Evolutionary conservation across 2,329 filamentous ascomycete genomes (phyloP).

Genomic region (Hymenoscyphus occultus): DNA sequence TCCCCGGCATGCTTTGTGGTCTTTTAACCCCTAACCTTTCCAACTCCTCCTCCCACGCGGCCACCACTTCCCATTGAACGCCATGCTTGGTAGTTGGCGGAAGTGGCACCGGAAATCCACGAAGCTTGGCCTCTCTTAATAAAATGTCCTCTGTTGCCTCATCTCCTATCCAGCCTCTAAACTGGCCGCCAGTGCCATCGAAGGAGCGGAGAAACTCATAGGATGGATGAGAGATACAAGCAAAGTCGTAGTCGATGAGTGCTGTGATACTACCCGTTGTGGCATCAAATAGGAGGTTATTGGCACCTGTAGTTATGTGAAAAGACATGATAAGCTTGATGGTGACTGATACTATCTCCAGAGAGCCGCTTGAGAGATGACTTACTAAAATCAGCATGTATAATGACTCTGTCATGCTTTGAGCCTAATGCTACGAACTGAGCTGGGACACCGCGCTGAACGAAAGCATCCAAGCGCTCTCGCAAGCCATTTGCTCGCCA

Average conservation of each 20-base stretch:
- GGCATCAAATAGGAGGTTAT: constrained; percentile 35
- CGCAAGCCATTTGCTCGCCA: constrained; percentile 36
- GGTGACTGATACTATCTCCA: not conserved
- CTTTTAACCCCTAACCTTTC: constrained; percentile 2
- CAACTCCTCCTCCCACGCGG: constrained; percentile 8
- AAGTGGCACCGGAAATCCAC: constrained; percentile 27
- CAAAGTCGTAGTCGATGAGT: constrained; percentile 34
- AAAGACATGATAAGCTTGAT: constrained; percentile 4
- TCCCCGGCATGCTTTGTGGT: constrained; percentile 4
- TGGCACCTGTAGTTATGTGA: constrained; percentile 20
- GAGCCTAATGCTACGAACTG: constrained; percentile 24
- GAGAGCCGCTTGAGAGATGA: not conserved
- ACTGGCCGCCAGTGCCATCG: constrained; percentile 26
- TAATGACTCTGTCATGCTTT: not conserved
- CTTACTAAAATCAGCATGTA: constrained; percentile 1
- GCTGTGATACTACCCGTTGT: constrained; percentile 32
- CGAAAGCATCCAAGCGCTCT: constrained; percentile 34
- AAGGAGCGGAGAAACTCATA: constrained; percentile 33
- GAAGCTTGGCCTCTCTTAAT: constrained; percentile 30
- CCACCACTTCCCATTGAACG: not conserved
- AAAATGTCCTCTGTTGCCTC: constrained; percentile 23
- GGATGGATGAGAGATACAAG: constrained; percentile 28
- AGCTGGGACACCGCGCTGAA: constrained; percentile 25
- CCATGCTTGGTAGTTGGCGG: constrained; percentile 5
- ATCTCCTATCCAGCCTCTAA: constrained; percentile 28